Evolutionary conservation across 306 rosid genomes (phyloP).

Genomic region (Quercus aquifolioides): DNA sequence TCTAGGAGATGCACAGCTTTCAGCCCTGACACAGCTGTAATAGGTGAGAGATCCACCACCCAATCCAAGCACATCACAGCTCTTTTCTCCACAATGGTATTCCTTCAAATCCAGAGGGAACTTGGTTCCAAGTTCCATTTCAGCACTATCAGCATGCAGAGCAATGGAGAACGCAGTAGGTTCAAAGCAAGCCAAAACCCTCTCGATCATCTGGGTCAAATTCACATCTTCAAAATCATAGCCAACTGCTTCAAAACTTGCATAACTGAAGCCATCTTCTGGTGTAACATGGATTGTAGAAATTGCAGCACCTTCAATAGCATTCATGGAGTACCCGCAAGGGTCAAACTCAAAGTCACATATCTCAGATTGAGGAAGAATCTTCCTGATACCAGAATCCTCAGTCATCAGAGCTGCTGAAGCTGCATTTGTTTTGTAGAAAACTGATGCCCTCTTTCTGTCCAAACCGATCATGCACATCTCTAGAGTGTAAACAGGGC

Average conservation of each 20-base stretch:
- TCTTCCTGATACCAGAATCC: conserved; percentile 72
- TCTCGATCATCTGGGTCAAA: conserved; percentile 34
- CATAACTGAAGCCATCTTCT: conserved; percentile 59
- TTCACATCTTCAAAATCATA: conserved; percentile 28
- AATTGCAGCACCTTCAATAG: conserved; percentile 46
- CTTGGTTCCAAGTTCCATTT: conserved; percentile 10
- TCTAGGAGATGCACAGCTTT: conserved; percentile 39
- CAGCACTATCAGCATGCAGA: conserved; percentile 27
- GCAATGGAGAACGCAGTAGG: conserved; percentile 49
- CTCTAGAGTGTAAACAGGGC: conserved; percentile 65
- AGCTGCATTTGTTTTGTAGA: conserved; percentile 43
- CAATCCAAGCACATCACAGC: conserved; percentile 29
- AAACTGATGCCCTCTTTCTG: conserved; percentile 68
- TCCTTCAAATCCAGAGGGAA: conserved; percentile 36
- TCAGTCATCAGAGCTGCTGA: conserved; percentile 68
- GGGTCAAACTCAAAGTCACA: conserved; percentile 57
- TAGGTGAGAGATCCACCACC: conserved; percentile 30
- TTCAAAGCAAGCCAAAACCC: conserved; percentile 48
- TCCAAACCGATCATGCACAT: conserved; percentile 93
- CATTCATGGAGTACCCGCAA: conserved; percentile 60
- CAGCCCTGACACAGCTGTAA: conserved; percentile 22
- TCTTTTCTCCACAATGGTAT: conserved; percentile 26
- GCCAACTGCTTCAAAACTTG: conserved; percentile 50
- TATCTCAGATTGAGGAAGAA: conserved; percentile 71
- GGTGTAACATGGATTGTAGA: conserved; percentile 56